Evolutionary conservation across 2,329 filamentous ascomycete species (phyloP).

Genomic region (Botryotinia narcissicola): DNA sequence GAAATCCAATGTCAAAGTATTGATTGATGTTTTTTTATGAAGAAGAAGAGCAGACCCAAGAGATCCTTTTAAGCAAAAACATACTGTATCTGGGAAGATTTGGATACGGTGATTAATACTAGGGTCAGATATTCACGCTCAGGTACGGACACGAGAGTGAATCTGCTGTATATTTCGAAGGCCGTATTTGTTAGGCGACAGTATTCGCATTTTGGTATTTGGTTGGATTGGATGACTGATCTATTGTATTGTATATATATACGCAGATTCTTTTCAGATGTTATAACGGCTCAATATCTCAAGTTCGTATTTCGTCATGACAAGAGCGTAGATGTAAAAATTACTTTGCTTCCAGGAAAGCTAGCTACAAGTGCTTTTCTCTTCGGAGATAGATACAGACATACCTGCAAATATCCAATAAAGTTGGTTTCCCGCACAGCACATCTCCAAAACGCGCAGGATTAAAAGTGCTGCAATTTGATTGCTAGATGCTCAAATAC

Average conservation of each 20-base stretch:
- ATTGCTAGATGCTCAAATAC: background rate
- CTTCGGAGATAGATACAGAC: background rate
- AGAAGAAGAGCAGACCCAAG: background rate
- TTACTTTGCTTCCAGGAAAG: background rate
- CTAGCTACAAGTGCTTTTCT: background rate
- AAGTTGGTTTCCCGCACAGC: background rate
- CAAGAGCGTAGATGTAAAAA: background rate
- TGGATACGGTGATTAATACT: background rate
- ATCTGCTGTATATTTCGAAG: background rate
- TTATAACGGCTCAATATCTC: background rate
- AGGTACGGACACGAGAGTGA: background rate
- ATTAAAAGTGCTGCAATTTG: background rate
- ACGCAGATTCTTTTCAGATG: background rate
- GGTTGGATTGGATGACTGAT: background rate
- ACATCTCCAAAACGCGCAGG: background rate
- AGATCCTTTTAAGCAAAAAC: background rate
- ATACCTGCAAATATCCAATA: background rate
- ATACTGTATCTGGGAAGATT: background rate
- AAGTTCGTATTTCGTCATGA: background rate
- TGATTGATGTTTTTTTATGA: background rate
- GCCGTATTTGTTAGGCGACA: background rate
- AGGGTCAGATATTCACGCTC: background rate
- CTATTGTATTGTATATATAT: background rate
- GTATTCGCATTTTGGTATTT: background rate
- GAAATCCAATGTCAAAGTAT: background rate